Evolutionary conservation across 805 yeast species (phyloP).

Genomic region (Myxozyma vanderwaltii): DNA sequence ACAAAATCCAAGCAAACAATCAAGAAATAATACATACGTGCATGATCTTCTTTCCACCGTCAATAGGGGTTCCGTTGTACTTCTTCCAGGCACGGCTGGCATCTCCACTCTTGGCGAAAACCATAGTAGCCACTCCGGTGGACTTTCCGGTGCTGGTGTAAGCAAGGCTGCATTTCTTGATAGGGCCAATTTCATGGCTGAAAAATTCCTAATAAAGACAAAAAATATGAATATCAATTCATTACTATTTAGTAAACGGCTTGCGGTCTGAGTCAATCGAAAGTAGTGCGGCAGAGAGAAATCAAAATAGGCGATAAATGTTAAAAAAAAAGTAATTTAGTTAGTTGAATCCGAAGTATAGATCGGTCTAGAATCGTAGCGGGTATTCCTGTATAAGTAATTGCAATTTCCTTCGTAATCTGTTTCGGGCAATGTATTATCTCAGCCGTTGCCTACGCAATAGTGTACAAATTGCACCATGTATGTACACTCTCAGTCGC

Average conservation of each 20-base stretch:
- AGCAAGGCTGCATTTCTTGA: conserved; percentile 65
- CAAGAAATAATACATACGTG: conserved; percentile 44
- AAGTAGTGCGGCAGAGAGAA: neutral
- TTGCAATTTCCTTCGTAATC: too few species aligned
- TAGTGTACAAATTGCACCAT: too few species aligned
- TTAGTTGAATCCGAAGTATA: neutral
- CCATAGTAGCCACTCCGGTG: conserved; percentile 86
- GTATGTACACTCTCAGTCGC: too few species aligned
- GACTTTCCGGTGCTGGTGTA: conserved; percentile 89
- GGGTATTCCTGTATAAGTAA: too few species aligned
- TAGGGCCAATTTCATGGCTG: conserved; percentile 83
- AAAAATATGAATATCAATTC: conserved; percentile 15
- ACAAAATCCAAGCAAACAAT: too few species aligned
- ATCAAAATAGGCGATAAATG: neutral
- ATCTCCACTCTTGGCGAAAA: conserved; percentile 66
- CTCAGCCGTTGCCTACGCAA: too few species aligned
- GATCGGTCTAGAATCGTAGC: too few species aligned
- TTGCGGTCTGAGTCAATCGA: conserved; percentile 16
- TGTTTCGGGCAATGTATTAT: too few species aligned
- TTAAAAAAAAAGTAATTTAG: neutral
- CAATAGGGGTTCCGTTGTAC: conserved; percentile 92
- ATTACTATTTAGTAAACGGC: conserved; percentile 2
- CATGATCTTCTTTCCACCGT: conserved; percentile 76
- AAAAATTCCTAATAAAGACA: conserved; percentile 72
- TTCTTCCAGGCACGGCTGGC: conserved; percentile 80